phyloP scores from a whole-genome alignment of 768 basidiomycete species.

The Boletus eberwhitei region DNA sequence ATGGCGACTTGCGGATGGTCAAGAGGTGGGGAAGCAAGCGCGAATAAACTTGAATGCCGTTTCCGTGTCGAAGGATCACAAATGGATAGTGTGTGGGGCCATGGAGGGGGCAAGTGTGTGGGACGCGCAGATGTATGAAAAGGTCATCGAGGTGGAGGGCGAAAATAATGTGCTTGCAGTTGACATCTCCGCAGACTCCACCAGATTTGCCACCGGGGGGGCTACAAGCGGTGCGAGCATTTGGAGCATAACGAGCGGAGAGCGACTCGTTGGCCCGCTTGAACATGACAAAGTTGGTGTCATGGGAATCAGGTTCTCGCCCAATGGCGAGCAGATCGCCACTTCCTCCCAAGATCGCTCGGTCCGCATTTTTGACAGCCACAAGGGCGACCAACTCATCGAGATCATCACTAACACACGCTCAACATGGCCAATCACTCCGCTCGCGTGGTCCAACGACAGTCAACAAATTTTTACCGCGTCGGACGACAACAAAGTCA shows the following conservation, averaged over 20 bases:
- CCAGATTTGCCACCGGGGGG: background rate
- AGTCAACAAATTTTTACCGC: background rate
- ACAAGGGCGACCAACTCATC: background rate
- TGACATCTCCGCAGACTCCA: background rate
- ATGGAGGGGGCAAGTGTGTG: background rate
- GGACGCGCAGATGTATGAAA: background rate
- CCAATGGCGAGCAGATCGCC: too few relatives aligned
- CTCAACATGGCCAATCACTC: too few relatives aligned
- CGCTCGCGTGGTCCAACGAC: background rate
- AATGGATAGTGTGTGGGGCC: background rate
- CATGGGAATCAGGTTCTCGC: background rate
- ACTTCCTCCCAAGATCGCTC: too few relatives aligned
- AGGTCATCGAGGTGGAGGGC: background rate
- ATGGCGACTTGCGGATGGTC: background rate
- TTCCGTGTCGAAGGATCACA: background rate
- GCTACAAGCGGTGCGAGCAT: background rate
- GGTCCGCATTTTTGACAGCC: background rate
- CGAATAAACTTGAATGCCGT: background rate
- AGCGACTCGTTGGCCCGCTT: background rate
- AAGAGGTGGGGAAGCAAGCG: background rate
- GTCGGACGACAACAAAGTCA: background rate
- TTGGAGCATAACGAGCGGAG: background rate
- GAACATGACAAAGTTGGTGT: accelerated
- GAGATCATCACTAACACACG: too few relatives aligned
- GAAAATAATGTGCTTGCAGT: accelerated